Base-by-base conservation (phyloP, 2,329 filamentous ascomycete genomes). In the Aureobasidium melanogenum region DNA sequence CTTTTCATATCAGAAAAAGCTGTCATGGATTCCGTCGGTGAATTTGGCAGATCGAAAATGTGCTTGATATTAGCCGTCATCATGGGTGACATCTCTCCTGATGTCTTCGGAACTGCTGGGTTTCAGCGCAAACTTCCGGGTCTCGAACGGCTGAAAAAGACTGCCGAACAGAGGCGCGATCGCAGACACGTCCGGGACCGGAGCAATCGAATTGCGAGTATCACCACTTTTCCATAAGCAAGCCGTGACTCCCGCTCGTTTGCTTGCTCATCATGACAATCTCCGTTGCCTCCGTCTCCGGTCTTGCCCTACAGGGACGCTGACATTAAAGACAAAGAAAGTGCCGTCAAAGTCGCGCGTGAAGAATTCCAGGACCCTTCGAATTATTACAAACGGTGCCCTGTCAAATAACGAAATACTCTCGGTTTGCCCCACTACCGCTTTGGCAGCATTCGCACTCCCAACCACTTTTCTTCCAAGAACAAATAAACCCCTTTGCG, bases 181-280 rank as follows among this genome's bases (percentile, higher is more conserved):
- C 26, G 50, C 50, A 54, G 50, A 47, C 22, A 39, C 5, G 50
- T 36, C 50, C 50, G 50, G 34, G 34, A 54, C 36, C 50, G 50
- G 50, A 54, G 36, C 50, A 39, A 41, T 8, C 43, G 52, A 12
- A 44, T 43, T 44, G 52, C 52, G 50, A 19, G 38, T 56, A 56
- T 28, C 52, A 56, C 32, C 39, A 56, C 39, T 56, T 44, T 32
- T 24, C 15, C 26, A 43, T 41, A 30, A 54, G 50, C 50, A 54
- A 54, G 50, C 50, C 50, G 50, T 36, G 14, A 24, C 50, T 36
- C 50, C 50, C 50, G 50, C 50, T 54, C 22, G 54, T 17, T 50
- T 47, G 54, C 54, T 57, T 46, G 36, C 54, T 57, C 54, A 57
- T 57, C 54, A 57, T 32, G 52, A 43, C 54, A 57, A 57, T 47